Evolutionary conservation across 2,329 filamentous ascomycete genomes (phyloP).

Genomic region (Diaporthe amygdali): DNA sequence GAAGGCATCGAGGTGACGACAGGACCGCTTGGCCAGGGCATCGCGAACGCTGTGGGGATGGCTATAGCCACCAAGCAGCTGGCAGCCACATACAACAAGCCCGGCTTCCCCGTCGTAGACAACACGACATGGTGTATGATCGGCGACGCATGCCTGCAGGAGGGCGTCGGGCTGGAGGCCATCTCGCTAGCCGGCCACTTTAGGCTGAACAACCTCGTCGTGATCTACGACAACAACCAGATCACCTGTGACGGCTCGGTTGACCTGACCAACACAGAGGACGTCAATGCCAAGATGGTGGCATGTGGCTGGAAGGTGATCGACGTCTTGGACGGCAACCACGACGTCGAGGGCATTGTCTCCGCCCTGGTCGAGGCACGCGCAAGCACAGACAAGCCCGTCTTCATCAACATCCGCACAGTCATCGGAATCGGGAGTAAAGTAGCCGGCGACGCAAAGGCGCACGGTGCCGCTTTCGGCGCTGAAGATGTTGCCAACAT

Average conservation of each 20-base stretch:
- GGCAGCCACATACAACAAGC: constrained; percentile 54
- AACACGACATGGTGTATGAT: constrained; percentile 60
- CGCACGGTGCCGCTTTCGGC: constrained; percentile 64
- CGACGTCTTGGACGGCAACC: constrained; percentile 54
- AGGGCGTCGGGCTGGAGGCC: constrained; percentile 60
- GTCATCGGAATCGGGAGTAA: constrained; percentile 58
- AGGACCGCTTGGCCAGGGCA: constrained; percentile 60
- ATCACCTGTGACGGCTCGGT: constrained; percentile 61
- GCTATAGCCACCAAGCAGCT: constrained; percentile 61
- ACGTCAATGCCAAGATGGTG: constrained; percentile 59
- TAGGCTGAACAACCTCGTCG: constrained; percentile 55
- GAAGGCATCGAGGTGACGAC: constrained; percentile 63
- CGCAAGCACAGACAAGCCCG: constrained; percentile 48
- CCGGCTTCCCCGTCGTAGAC: constrained; percentile 50
- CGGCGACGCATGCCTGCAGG: constrained; percentile 60
- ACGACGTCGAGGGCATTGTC: constrained; percentile 52
- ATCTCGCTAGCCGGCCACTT: constrained; percentile 58
- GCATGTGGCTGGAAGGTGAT: constrained; percentile 59
- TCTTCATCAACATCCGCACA: constrained; percentile 62
- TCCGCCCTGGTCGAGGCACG: constrained; percentile 48
- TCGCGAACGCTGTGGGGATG: constrained; percentile 61
- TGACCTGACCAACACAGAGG: constrained; percentile 57
- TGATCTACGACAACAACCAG: constrained; percentile 62
- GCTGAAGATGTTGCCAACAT: constrained; percentile 56
- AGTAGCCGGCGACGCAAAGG: constrained; percentile 52